phyloP scores from a whole-genome alignment of 2,329 filamentous ascomycete genomes.

The Penicillium hesseltinei region DNA sequence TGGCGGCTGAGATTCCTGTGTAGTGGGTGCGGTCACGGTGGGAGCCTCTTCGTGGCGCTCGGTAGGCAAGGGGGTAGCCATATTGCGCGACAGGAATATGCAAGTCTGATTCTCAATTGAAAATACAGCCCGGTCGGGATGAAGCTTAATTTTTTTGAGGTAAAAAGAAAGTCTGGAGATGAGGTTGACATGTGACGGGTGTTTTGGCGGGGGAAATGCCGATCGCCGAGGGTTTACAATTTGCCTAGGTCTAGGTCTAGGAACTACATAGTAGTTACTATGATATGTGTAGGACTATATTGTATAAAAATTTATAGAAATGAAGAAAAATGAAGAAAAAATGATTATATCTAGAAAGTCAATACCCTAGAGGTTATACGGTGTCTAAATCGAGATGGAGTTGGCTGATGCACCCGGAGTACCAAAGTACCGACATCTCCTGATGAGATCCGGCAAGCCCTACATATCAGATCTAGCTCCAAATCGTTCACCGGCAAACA shows the following conservation, averaged over 20 bases:
- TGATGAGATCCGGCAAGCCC: not conserved
- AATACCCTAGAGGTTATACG: not conserved
- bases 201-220: constrained; percentile 28
- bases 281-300: not conserved
- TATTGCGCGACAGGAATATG: not conserved
- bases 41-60: not conserved
- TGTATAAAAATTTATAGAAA: not conserved
- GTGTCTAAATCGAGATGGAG: not conserved
- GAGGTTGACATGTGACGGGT: constrained; percentile 24
- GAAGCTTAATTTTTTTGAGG: not conserved
- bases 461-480: not conserved
- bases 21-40: not conserved
- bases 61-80: not conserved
- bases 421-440: not conserved
- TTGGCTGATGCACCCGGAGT: not conserved
- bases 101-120: not conserved
- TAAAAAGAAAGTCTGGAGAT: constrained; percentile 7
- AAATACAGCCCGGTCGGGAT: not conserved
- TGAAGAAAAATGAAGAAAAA: not conserved
- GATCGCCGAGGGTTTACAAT: constrained; percentile 23
- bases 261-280: not conserved
- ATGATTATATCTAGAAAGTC: not conserved
- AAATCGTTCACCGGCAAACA: not conserved
- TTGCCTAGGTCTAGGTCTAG: not conserved
- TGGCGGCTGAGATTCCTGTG: not conserved